Evolutionary conservation across 208 protist species (phyloP), one percentile per base, ranked within the genome.

Genomic region (Acanthamoeba healyi): DNA sequence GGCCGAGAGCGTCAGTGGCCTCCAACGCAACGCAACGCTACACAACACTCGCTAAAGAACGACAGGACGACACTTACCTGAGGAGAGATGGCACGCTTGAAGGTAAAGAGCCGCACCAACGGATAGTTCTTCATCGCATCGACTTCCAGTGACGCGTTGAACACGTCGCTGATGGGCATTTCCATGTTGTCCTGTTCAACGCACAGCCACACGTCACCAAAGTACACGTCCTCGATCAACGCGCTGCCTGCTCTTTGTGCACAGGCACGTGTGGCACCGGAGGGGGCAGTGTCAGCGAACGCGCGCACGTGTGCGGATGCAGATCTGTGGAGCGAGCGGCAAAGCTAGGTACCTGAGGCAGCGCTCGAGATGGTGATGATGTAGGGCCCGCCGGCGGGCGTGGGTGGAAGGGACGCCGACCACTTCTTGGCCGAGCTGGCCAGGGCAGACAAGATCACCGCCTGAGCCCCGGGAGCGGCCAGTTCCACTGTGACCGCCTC

Each of bases 121-220:
- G 67, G 34, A 36, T 46, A 77, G 34, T 77, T 5, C 5, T 77
- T 1, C 36, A 44, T 32, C 5, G 14, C 34, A 19, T 44, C 4
- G 34, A 22, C 32, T 42, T 44, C 34, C 67, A 46, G 14, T 6
- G 17, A 29, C 1, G 63, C 63, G 63, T 77, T 77, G n/a, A 36
- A 32, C 38, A 77, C 67, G 2, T 46, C 67, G 10, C 14, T 44
- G 24, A 77, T 2, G 67, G 34, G 19, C 67, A 46, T 42, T 12
- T 42, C 1, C 67, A 77, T 77, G 67, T 42, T 42, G 2, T 77
- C 67, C 19, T 38, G 36, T 9, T 36, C 67, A 19, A 1, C 67
- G 34, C 67, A 77, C 34, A 77, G 17, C 67, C 67, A 77, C 19
- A 77, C 67, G n/a, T 77, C 67, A 44, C 67, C 67, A n/a, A 77